Evolutionary conservation across 2,329 filamentous ascomycete species (phyloP), one percentile per base, ranked within the genome.

Genomic region (Lachnellula suecica): DNA sequence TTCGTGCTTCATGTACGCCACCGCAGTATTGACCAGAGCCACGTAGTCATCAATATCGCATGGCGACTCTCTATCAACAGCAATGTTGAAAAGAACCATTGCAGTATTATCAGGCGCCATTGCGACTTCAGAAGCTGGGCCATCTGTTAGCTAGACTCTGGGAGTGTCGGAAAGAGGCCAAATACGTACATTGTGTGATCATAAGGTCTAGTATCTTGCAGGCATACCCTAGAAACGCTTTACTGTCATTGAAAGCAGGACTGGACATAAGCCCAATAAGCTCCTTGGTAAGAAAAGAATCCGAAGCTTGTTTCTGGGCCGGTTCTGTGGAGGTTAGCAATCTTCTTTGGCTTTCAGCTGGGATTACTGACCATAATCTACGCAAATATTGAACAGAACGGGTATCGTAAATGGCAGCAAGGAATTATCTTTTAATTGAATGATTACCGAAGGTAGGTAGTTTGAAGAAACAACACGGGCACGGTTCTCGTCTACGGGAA

Each of bases 301-400:
- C 68, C 9, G 77, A 82, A 11, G 81, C 81, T 8, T 80, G 74
- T 13, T 70, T 66, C 59, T 86, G 83, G 15, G 82, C 81, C 57
- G 67, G 66, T 59, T 66, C 82, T 85, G 49, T 17, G 17, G 2
- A 42, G 24, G 44, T 56, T 22, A 44, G 13, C 24, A 19, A 51
- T 67, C 40, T 68, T 62, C 44, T 19, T 24, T 22, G 3, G 1
- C n/a, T 4, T 22, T 4, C 4, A 17, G 11, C 8, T 42, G 22
- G 10, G n/a, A 19, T 29, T 41, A 38, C 74, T 68, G 64, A 85
- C 82, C 80, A 63, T 84, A 85, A 63, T 87, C 83, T 13, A 85
- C 75, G 49, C 82, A 76, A 44, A 84, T 74, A 61, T 87, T 87
- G 66, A 79, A 84, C 4, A 86, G 68, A 7, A 85, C 83, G 0